These are phyloP conservation scores for Nyssa sinensis DNA, from an alignment of 148 eudicot species.

Conservation along the genomic window DNA sequence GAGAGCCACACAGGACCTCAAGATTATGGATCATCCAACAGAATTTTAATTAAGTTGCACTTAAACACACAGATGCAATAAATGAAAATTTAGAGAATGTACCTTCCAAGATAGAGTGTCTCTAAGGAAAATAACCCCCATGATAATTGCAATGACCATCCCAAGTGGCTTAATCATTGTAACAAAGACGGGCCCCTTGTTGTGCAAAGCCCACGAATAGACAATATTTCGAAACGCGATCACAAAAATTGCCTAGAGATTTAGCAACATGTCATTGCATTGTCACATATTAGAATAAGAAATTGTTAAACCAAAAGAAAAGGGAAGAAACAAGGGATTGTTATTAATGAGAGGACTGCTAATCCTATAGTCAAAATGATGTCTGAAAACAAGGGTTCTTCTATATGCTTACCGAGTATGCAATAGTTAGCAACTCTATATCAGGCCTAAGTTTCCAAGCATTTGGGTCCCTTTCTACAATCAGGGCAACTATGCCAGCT, in stretches of 20 bases:
- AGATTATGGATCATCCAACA: no score
- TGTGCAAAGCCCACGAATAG: constrained; percentile 1
- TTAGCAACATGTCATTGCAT: not conserved
- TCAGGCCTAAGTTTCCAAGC: constrained; percentile 26
- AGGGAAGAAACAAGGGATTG: no score
- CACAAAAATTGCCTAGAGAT: constrained; percentile 1
- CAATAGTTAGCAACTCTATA: constrained; percentile 21
- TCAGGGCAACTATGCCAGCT: constrained; percentile 21
- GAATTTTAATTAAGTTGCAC: no score
- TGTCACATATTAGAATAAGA: no score
- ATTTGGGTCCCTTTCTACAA: constrained; percentile 21
- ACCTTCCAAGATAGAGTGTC: constrained; percentile 11
- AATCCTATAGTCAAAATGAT: no score
- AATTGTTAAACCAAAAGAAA: no score
- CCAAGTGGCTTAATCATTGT: constrained; percentile 8
- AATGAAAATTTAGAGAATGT: not conserved
- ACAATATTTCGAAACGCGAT: not conserved
- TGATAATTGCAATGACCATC: not conserved
- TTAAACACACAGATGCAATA: not conserved
- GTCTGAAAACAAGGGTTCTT: not conserved
- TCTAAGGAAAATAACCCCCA: not conserved
- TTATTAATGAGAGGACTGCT: no score
- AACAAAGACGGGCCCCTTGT: constrained; percentile 9
- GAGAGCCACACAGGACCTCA: no score
- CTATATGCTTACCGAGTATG: constrained; percentile 27